Base-by-base conservation (phyloP, 495 filamentous ascomycete species). In the Corynascus novoguineensis region DNA sequence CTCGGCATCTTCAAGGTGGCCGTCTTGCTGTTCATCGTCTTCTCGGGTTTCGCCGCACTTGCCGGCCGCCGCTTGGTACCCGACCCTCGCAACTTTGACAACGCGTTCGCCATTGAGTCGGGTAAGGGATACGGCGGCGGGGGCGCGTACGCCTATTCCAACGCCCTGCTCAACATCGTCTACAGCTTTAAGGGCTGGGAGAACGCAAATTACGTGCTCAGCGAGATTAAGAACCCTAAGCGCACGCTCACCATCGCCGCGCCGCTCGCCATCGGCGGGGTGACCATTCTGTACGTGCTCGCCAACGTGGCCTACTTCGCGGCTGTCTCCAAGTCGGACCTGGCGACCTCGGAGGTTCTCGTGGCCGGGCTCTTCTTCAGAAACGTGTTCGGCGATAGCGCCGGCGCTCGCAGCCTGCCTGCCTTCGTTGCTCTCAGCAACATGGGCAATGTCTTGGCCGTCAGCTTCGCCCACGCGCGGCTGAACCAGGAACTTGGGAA, bases 401-500 rank as follows among this genome's bases (percentile, higher is more conserved):
- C 62, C 0, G 73, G 69, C 1, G 70, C 67, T 9, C 58, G 69
- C 24, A 66, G 85, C 15, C 71, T 88, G 4, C 81, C 83, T 3
- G 65, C 83, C 5, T 80, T 83, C 24, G 78, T 88, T 34, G 83
- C 84, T 7, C 70, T 86, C 10, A 82, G 79, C 9, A 83, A 81
- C 0, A 80, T 83, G 15, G 86, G 85, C 0, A 88, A 88, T 62
- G 71, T 77, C 7, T 57, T 74, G 27, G 73, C 75, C 5, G 73
- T 74, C 22, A 70, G 67, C 41, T 76, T 77, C 58, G 71, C 70
- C 0, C 68, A 87, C 72, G 81, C 86, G 1, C 74, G 86, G 0
- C 71, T 88, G 22, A 88, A 87, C 59, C 83, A 86, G 67, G 86
- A 88, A 65, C 75, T 88, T 19, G 86, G 82, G 14, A 78, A 78